Base-by-base conservation (phyloP, 2,329 filamentous ascomycete species). In the Phoma sp. region DNA sequence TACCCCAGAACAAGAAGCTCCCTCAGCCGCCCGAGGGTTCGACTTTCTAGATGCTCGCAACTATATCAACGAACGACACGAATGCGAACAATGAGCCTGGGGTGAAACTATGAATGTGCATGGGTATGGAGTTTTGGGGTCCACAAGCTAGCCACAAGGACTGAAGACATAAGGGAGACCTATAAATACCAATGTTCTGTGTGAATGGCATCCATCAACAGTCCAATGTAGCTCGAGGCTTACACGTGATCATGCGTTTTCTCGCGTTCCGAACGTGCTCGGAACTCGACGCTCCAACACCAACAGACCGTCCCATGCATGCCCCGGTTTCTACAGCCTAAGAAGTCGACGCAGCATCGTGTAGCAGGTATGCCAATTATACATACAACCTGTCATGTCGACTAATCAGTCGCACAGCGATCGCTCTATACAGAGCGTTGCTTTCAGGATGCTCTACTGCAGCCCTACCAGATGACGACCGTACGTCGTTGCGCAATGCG, bases 21-120 rank as follows among this genome's bases (percentile, higher is more conserved):
- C 90, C 92, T 12, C 95, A 99, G 76, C 95, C 95, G 36, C 85
- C 91, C 4, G 95, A 99, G 80, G 93, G 92, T 55, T 87, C 90
- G 27, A 88, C 80, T 29, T 89, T 83, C 65, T 74, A 67, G 48
- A 43, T 15, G 19, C 17, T 13, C 12, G 13, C 13, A 36, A 19
- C 7, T 21, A n/a, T n/a, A 38, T 9, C 47, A 43, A 48, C n/a
- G 51, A 51, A 47, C 51, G 44, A 50, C 29, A 43, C 38, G 49
- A 45, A 39, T 54, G 44, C 35, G 53, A 51, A 48, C 32, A 27
- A 44, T 21, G 35, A 43, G 27, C 32, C 38, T 43, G 7, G 25
- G 57, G 51, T 49, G 19, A 37, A 44, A 51, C 51, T 52, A 59
- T 49, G 43, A 64, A 60, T 44, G 57, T 69, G 70, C 70, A 73